Percentiles rank a stretch among this genome's conserved stretches.
Conservation (phyloP, 768 basidiomycete species). For the Phanerochaete sordida region DNA sequence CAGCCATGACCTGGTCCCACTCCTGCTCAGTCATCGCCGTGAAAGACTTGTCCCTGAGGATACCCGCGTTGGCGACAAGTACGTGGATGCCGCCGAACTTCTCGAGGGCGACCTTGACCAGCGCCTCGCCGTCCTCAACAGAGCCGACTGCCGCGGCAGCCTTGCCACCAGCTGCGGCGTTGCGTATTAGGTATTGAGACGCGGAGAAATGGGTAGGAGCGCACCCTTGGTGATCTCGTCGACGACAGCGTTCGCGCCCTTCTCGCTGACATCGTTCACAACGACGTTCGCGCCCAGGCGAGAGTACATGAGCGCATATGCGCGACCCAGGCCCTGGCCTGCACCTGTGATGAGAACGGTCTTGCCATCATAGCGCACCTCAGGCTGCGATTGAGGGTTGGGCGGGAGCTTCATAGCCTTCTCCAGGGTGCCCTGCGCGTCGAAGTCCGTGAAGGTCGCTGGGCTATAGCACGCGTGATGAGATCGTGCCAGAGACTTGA, state of each 20-base stretch:
- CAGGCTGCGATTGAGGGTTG: slow-evolving; percentile 66
- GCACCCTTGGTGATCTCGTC: slow-evolving; percentile 80
- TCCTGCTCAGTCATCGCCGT: slow-evolving; percentile 84
- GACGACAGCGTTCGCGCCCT: slow-evolving; percentile 79
- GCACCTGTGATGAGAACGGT: slow-evolving; percentile 94
- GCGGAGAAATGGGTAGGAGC: slow-evolving; percentile 12
- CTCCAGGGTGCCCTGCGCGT: slow-evolving; percentile 55
- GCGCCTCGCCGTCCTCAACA: slow-evolving; percentile 86
- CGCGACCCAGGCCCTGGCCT: slow-evolving; percentile 90
- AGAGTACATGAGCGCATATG: slow-evolving; percentile 89
- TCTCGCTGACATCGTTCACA: slow-evolving; percentile 90
- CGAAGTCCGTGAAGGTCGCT: slow-evolving; percentile 55
- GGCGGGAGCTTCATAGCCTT: slow-evolving; percentile 56
- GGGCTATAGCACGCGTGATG: slow-evolving; percentile 45
- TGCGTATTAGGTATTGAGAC: background rate
- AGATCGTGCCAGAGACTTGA: background rate
- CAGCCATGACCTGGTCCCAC: slow-evolving; percentile 89
- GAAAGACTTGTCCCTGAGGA: slow-evolving; percentile 93
- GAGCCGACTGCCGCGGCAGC: slow-evolving; percentile 81
- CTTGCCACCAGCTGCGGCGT: slow-evolving; percentile 74
- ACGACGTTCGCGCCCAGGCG: slow-evolving; percentile 95
- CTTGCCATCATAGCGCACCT: slow-evolving; percentile 82
- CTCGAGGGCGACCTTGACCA: slow-evolving; percentile 83
- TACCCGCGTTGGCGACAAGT: slow-evolving; percentile 90
- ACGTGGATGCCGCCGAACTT: slow-evolving; percentile 87